These are phyloP conservation scores for Aspergillus conjunctus DNA, from an alignment of 495 filamentous ascomycete species.

Conservation along the genomic window DNA sequence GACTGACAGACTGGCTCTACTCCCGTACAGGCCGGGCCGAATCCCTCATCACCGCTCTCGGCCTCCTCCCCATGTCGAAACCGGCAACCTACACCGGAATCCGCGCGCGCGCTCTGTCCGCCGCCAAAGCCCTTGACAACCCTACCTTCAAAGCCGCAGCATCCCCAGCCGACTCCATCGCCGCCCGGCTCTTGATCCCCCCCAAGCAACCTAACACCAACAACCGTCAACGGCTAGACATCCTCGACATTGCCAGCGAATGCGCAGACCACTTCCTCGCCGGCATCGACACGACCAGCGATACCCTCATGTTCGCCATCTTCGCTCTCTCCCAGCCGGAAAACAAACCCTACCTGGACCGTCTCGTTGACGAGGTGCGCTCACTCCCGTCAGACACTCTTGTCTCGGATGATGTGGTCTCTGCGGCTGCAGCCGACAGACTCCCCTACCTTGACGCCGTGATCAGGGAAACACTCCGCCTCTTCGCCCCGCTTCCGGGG, in stretches of 20 bases:
- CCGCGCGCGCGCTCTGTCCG: slow-evolving; percentile 30
- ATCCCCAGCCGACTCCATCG: slow-evolving; percentile 2
- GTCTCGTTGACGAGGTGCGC: slow-evolving; percentile 29
- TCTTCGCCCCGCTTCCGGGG: slow-evolving; percentile 67
- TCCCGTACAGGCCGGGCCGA: slow-evolving; percentile 29
- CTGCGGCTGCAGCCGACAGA: slow-evolving; percentile 57
- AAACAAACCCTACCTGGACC: slow-evolving; percentile 29
- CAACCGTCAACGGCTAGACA: slow-evolving; percentile 2
- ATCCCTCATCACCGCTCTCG: slow-evolving; percentile 23
- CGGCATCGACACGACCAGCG: slow-evolving; percentile 38
- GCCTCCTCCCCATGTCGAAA: slow-evolving; percentile 33
- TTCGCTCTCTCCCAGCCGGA: slow-evolving; percentile 36
- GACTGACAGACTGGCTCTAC: slow-evolving; percentile 38
- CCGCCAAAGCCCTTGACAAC: slow-evolving; percentile 22
- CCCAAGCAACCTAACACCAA: not conserved
- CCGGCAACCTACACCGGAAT: slow-evolving; percentile 42
- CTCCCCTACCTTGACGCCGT: slow-evolving; percentile 69
- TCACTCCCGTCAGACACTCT: slow-evolving; percentile 6
- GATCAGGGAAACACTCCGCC: slow-evolving; percentile 69
- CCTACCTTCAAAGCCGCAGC: not conserved
- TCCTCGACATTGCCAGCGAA: slow-evolving; percentile 35
- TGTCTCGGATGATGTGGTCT: slow-evolving; percentile 30
- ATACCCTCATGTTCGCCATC: slow-evolving; percentile 38
- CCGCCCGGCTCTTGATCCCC: slow-evolving; percentile 3
- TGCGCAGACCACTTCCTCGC: slow-evolving; percentile 35